Base-by-base conservation (phyloP, 306 rosid genomes). In the Citrullus amarus region DNA sequence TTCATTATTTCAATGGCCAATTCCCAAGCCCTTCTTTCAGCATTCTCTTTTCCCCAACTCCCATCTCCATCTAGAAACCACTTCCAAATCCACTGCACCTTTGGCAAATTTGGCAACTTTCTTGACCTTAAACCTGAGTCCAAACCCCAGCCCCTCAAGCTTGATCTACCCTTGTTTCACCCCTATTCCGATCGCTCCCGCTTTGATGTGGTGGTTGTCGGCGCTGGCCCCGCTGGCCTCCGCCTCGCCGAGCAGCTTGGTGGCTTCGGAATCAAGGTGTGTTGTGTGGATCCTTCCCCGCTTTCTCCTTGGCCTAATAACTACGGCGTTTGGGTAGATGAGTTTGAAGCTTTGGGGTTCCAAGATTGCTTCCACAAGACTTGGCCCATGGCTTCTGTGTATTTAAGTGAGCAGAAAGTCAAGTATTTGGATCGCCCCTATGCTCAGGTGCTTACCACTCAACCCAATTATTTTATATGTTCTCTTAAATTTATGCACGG, bases 281-380 rank as follows among this genome's bases (percentile, higher is more conserved):
- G 98, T 80, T 86, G 91, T 39, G 86, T 92, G 71, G 98, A 93
- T 78, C 97, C 98, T 25, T 79, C 87, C 11, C 98, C 98, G 3
- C 87, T 90, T 39, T 87, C 91, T 65, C 10, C 81, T 62, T 92
- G 98, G 98, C 91, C 97, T n/a, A 93, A 90, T 71, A 93, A 93
- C 78, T 92, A 93, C 17, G 98, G 97, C 58, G 93, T 88, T 13
- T 93, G 97, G 98, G 83, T 83, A 2, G 97, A 93, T 70, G 97
- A 93, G 87, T 88, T 91, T 83, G 88, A 86, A 81, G 75, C 69
- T 28, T 76, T 91, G 79, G 89, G 84, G 8, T 91, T 92, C 38
- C 84, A 88, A 17, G 82, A 82, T 77, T 93, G 98, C 69, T 85
- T 92, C 4, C 94, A 93, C 79, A 89, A 86, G 83, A 88, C 88